Evolutionary conservation across 805 yeast species (phyloP), one percentile per base, ranked within the genome.

Genomic region (Candida hungchunana): DNA sequence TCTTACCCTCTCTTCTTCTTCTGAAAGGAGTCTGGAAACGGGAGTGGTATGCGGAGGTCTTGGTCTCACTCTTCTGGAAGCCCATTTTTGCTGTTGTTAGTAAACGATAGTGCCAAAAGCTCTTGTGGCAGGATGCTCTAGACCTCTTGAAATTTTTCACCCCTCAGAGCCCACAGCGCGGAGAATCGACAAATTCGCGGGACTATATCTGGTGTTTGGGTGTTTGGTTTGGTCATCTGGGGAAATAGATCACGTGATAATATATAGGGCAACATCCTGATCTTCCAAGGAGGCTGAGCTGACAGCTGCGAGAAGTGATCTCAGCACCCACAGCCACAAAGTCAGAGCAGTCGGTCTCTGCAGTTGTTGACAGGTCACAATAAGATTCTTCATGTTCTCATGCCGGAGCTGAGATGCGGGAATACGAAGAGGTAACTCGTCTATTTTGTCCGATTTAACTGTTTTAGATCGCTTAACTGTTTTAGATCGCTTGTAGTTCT

Each of bases 11-110:
- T 71, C 95, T 86, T 84, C 98, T 86, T 82, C 98, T 89, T 75
- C 98, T 88, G 96, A 89, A 93, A 56, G 97, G 97, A 70, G 98
- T 93, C 79, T 93, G 98, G 95, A 80, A 93, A 72, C 98, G 89
- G 66, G 97, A 88, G 79, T 79, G 86, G 90, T 93, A 93, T 57
- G 97, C 90, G 64, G 95, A 80, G 66, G 77, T 72, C 81, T 88
- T 87, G 29, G 29, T 32, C 56, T 71, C 61, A 54, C 66, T 60
- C 64, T 75, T 77, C 62, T 69, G 70, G 87, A 86, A 86, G 61
- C 77, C 76, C 95, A 86, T 86, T 70, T 62, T 77, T 39, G 15
- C 31, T 31, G 17, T 12, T 28, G 14, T 25, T 20, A 6, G 16
- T 19, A 6, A n/a, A 23, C 29, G 23, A 12, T 9, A 9, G 12